phyloP scores from a whole-genome alignment of 2,329 filamentous ascomycete species.

The Talaromyces rugulosus region DNA sequence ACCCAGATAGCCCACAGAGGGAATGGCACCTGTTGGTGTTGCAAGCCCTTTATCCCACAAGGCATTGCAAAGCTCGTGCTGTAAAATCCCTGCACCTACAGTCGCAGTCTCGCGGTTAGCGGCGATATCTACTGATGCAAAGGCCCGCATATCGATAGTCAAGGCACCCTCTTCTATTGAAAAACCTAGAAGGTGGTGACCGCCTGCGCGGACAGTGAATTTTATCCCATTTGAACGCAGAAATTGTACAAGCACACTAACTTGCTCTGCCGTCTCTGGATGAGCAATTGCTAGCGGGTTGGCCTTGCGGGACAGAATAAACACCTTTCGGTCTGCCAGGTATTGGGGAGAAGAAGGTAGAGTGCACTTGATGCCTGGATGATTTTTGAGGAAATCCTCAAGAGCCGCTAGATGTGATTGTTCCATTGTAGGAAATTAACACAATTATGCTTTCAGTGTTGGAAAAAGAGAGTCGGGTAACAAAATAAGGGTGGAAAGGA shows the following conservation, averaged over 20 bases:
- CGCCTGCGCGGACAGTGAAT: slow-evolving; percentile 29
- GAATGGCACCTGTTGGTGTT: slow-evolving; percentile 20
- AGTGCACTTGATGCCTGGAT: slow-evolving; percentile 7
- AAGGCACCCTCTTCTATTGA: slow-evolving; percentile 28
- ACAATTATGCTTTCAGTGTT: not conserved
- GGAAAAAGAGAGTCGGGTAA: not conserved
- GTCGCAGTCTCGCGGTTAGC: slow-evolving; percentile 24
- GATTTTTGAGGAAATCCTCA: not conserved
- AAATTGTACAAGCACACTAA: slow-evolving; percentile 19
- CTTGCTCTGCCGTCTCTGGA: slow-evolving; percentile 22
- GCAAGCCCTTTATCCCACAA: slow-evolving; percentile 27
- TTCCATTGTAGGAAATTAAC: not conserved
- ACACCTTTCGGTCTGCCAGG: not conserved
- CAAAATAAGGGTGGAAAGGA: too few relatives aligned
- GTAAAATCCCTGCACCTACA: slow-evolving; percentile 35
- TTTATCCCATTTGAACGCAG: slow-evolving; percentile 15
- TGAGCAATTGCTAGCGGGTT: slow-evolving; percentile 20
- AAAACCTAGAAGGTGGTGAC: slow-evolving; percentile 33
- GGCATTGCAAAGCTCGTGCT: slow-evolving; percentile 21
- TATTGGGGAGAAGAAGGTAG: slow-evolving; percentile 8
- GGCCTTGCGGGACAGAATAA: not conserved
- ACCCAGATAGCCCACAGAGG: slow-evolving; percentile 32
- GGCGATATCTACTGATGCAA: slow-evolving; percentile 27
- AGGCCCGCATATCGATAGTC: slow-evolving; percentile 36
- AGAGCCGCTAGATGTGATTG: not conserved